phyloP scores from a whole-genome alignment of 768 basidiomycete species.

The Steccherinum ochraceum region DNA sequence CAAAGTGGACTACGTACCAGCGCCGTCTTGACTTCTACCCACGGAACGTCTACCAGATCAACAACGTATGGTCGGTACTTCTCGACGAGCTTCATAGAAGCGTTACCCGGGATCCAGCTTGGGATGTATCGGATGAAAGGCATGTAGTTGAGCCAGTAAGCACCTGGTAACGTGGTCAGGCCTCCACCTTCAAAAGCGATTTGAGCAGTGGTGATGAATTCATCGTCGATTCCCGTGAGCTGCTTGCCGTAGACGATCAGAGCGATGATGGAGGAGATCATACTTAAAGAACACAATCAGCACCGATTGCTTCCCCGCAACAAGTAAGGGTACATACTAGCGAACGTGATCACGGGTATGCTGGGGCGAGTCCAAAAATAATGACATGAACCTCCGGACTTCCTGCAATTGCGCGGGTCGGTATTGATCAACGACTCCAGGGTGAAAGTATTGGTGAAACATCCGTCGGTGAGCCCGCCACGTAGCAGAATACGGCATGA shows the following conservation, averaged over 20 bases:
- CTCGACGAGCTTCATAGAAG: background rate
- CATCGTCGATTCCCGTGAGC: background rate
- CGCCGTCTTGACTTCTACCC: background rate
- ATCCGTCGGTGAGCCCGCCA: constrained; percentile 3
- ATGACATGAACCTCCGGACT: background rate
- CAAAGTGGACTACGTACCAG: background rate
- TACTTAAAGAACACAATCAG: constrained; percentile 3
- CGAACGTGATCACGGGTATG: background rate
- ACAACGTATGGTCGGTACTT: background rate
- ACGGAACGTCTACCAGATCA: background rate
- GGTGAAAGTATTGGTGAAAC: constrained; percentile 8
- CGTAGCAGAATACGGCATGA: constrained; percentile 2
- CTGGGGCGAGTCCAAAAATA: background rate
- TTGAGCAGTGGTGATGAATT: constrained; percentile 2
- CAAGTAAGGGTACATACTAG: background rate
- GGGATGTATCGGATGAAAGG: constrained; percentile 1
- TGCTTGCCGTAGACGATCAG: constrained; percentile 6
- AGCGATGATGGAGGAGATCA: constrained; percentile 2
- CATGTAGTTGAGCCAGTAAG: background rate
- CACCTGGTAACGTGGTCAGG: background rate
- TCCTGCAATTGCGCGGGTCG: background rate
- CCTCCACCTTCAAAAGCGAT: background rate
- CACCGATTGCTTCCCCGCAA: background rate
- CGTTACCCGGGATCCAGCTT: constrained; percentile 3
- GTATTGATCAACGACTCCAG: background rate